These are phyloP conservation scores for Geosmithia flava DNA, from an alignment of 2,329 filamentous ascomycete genomes.

Conservation along the genomic window DNA sequence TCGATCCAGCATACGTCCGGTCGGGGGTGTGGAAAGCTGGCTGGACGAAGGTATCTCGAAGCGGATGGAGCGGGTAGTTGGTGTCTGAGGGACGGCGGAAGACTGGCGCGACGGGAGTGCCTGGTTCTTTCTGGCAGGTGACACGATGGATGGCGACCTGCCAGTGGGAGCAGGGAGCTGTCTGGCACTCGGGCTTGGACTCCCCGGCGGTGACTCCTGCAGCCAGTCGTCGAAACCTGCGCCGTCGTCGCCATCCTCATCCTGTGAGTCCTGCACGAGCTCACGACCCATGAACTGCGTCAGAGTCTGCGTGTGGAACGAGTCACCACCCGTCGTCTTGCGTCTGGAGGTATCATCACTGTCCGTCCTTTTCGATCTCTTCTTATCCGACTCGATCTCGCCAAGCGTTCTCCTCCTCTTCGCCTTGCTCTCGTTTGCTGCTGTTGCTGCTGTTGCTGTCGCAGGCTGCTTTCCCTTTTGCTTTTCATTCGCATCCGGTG, in stretches of 20 bases:
- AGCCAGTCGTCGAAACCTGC: conserved; percentile 19
- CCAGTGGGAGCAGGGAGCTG: background rate
- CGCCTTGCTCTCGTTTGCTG: conserved; percentile 7
- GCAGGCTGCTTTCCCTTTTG: conserved; percentile 9
- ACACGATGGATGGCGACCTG: background rate
- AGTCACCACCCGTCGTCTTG: conserved; percentile 17
- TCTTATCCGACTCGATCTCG: background rate
- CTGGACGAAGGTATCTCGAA: conserved; percentile 32
- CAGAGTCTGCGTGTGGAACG: conserved; percentile 27
- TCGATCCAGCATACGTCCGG: conserved; percentile 24
- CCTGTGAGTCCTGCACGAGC: conserved; percentile 25
- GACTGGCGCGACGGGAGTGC: conserved; percentile 12
- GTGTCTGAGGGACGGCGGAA: conserved; percentile 29
- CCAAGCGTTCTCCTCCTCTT: conserved; percentile 8
- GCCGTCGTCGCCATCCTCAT: conserved; percentile 16
- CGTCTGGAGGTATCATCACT: conserved; percentile 5
- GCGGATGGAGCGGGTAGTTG: conserved; percentile 15
- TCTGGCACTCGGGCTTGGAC: conserved; percentile 11
- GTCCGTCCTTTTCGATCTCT: background rate
- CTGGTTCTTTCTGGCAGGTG: background rate
- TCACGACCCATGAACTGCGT: conserved; percentile 22
- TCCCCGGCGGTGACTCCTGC: conserved; percentile 8
- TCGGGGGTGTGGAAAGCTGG: conserved; percentile 19
- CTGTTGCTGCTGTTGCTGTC: conserved; percentile 3
- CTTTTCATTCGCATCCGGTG: conserved; percentile 4